Evolutionary conservation across 2,329 filamentous ascomycete species (phyloP).

Genomic region (Cladosporium oxysporum): DNA sequence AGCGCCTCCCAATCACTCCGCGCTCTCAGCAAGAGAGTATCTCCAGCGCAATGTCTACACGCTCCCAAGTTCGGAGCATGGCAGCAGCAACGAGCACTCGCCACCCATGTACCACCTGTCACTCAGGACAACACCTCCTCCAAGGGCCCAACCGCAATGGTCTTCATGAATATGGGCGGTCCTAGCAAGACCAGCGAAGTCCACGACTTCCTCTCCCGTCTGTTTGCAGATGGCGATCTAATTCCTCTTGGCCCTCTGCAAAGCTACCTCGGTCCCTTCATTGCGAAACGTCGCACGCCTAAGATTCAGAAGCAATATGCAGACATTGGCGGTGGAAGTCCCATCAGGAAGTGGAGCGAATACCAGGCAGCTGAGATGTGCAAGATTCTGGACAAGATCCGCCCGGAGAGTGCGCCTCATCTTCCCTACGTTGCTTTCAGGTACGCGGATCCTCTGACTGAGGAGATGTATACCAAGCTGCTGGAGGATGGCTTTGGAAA

Average conservation of each 20-base stretch:
- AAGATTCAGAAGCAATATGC: conserved; percentile 97
- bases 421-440: conserved; percentile 97
- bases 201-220: conserved; percentile 79
- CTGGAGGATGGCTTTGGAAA: conserved; percentile 87
- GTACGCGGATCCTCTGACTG: conserved; percentile 89
- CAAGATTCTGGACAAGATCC: conserved; percentile 91
- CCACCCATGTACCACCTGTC: conserved; percentile 71
- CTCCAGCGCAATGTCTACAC: conserved; percentile 31
- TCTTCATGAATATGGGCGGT: conserved; percentile 98
- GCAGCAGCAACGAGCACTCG: conserved; percentile 40
- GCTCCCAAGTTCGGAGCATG: conserved; percentile 31
- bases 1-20: conserved; percentile 31
- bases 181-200: conserved; percentile 88
- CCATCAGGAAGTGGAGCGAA: conserved; percentile 97
- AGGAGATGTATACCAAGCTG: conserved; percentile 84
- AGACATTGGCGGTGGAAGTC: conserved; percentile 94
- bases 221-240: conserved; percentile 92
- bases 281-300: conserved; percentile 82
- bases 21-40: conserved; percentile 33
- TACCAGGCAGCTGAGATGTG: conserved; percentile 94
- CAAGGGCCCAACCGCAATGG: conserved; percentile 91
- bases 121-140: conserved; percentile 71
- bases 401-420: conserved; percentile 87
- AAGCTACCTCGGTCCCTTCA: conserved; percentile 83
- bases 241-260: conserved; percentile 95